phyloP scores from a whole-genome alignment of 495 filamentous ascomycete species.

The Clohesyomyces aquaticus region DNA sequence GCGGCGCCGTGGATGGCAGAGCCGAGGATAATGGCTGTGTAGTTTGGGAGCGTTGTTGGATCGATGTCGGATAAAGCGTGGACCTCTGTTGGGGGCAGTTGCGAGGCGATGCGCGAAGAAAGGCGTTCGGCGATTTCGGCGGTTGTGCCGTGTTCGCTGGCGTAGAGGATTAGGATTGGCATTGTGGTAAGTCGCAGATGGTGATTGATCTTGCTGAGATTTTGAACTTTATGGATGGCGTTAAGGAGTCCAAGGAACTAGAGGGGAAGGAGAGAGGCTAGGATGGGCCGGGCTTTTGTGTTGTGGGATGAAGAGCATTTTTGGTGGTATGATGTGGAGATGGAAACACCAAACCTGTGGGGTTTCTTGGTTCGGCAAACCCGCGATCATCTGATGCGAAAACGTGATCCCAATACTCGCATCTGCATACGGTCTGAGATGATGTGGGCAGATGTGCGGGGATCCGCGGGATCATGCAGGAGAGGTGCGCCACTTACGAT shows the following conservation, averaged over 20 bases:
- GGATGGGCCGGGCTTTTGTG: not conserved
- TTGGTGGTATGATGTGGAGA: not conserved
- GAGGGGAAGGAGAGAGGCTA: not conserved
- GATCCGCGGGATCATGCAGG: not conserved
- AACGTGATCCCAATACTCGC: not conserved
- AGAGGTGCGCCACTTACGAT: not conserved
- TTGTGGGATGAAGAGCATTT: not conserved
- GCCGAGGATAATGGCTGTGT: conserved; percentile 11
- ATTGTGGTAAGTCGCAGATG: not conserved
- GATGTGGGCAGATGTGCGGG: not conserved
- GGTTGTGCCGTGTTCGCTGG: conserved; percentile 8
- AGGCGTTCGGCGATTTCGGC: conserved; percentile 14
- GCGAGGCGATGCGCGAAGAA: conserved; percentile 6
- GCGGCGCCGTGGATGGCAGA: conserved; percentile 7
- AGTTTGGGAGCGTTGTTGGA: not conserved
- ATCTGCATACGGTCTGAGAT: not conserved
- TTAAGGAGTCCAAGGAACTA: too few relatives aligned
- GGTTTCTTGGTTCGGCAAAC: not conserved
- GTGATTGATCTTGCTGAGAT: too few relatives aligned
- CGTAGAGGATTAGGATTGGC: conserved; percentile 17
- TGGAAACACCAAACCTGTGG: not conserved
- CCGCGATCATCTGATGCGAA: not conserved
- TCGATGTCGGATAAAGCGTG: conserved; percentile 17
- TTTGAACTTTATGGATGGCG: too few relatives aligned
- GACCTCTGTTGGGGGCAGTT: conserved; percentile 13